These are phyloP conservation scores for Hermanozyma aechmeae DNA, from an alignment of 805 yeast species.

Conservation along the genomic window DNA sequence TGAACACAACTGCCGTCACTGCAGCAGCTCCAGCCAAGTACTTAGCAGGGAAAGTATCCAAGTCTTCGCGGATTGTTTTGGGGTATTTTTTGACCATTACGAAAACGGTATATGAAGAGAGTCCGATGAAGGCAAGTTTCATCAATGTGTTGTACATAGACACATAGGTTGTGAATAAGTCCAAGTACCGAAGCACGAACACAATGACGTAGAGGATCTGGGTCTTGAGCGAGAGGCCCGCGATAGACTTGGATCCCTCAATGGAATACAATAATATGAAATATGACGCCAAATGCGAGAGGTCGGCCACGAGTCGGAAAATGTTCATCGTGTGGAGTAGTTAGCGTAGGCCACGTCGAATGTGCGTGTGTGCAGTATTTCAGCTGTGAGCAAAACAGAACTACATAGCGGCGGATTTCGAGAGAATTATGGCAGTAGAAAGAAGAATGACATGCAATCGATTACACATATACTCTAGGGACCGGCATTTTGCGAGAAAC, in stretches of 20 bases:
- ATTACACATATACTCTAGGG: too few species aligned
- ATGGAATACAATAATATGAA: slow-evolving; percentile 69
- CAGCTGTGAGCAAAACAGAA: too few species aligned
- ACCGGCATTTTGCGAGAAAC: too few species aligned
- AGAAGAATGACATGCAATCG: too few species aligned
- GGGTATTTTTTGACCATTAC: slow-evolving; percentile 58
- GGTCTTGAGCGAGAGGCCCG: slow-evolving; percentile 85
- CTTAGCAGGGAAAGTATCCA: slow-evolving; percentile 60
- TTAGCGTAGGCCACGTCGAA: too few species aligned
- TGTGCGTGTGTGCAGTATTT: too few species aligned
- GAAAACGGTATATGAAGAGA: slow-evolving; percentile 68
- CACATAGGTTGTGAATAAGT: slow-evolving; percentile 44
- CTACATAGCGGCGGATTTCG: too few species aligned
- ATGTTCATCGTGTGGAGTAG: slow-evolving; percentile 34
- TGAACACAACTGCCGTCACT: slow-evolving; percentile 49
- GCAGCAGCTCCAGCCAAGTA: slow-evolving; percentile 60
- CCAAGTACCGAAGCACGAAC: slow-evolving; percentile 64
- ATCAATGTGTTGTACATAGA: slow-evolving; percentile 70
- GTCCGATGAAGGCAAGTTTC: slow-evolving; percentile 72
- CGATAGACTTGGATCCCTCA: slow-evolving; percentile 50
- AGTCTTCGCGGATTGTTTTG: slow-evolving; percentile 52
- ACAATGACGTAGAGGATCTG: slow-evolving; percentile 73
- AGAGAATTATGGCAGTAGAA: too few species aligned
- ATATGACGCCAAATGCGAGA: slow-evolving; percentile 76
- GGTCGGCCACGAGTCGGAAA: slow-evolving; percentile 51